A percentile compares a stretch with the other conserved stretches of the same genome.
These are phyloP conservation scores for Colletotrichum tanaceti DNA, from an alignment of 2,329 filamentous ascomycete genomes.

Conservation along the genomic window DNA sequence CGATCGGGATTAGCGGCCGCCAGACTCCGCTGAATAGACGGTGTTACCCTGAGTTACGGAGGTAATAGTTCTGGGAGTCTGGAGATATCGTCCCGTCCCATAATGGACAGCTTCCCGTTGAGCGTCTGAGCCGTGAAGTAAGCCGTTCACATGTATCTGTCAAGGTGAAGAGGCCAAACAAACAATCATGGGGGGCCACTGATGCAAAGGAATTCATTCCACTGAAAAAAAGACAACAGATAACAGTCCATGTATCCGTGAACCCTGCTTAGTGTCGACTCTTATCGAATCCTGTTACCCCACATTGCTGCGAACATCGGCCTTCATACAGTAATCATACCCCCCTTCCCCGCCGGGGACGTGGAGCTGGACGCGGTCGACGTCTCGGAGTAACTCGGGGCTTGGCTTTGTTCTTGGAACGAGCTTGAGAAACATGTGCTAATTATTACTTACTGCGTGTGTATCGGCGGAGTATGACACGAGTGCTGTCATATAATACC, in stretches of 20 bases:
- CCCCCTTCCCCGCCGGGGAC: too few relatives aligned
- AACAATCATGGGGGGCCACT: constrained; percentile 15
- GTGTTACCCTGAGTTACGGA: constrained; percentile 5
- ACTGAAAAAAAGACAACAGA: not conserved
- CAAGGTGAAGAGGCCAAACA: constrained; percentile 8
- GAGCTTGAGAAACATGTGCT: too few relatives aligned
- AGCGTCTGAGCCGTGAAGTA: too few relatives aligned
- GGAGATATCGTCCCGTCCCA: constrained; percentile 9
- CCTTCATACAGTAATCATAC: too few relatives aligned
- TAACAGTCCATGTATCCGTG: too few relatives aligned
- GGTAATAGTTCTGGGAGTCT: too few relatives aligned
- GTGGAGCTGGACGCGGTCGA: constrained; percentile 45
- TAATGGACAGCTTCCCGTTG: not conserved
- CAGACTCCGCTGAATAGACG: constrained; percentile 36
- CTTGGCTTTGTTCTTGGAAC: rapidly evolving
- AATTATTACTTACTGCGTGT: too few relatives aligned
- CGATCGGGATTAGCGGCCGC: constrained; percentile 14
- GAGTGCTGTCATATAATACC: too few relatives aligned
- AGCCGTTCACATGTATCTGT: too few relatives aligned
- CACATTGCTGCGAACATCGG: constrained; percentile 26
- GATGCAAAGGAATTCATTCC: not conserved
- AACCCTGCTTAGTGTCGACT: not conserved
- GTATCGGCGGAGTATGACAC: too few relatives aligned
- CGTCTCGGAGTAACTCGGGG: not conserved
- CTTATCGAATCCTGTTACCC: constrained; percentile 24